Conservation (phyloP, 2,329 filamentous ascomycete species). For the Tolypocladium tropicale region DNA sequence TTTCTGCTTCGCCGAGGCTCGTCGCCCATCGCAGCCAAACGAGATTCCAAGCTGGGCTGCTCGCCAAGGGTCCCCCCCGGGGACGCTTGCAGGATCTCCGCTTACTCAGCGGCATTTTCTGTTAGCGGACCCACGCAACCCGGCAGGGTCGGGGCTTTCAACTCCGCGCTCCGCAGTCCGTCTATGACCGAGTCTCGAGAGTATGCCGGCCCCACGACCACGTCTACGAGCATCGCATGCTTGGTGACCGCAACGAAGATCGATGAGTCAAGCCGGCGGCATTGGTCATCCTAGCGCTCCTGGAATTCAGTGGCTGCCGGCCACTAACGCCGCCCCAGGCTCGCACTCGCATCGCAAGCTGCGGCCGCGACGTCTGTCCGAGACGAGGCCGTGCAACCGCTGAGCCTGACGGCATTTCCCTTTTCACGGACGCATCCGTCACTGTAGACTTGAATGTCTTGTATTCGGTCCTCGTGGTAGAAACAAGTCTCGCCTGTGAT, state of each 20-base stretch:
- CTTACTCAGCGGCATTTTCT: background rate
- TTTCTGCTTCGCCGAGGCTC: background rate
- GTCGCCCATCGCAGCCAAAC: too few relatives aligned
- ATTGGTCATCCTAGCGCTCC: background rate
- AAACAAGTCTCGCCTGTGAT: background rate
- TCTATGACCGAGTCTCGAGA: too few relatives aligned
- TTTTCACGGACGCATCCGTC: background rate
- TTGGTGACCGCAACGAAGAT: background rate
- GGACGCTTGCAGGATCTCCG: background rate
- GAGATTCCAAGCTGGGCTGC: too few relatives aligned
- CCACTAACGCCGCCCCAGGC: too few relatives aligned
- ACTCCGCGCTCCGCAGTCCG: too few relatives aligned
- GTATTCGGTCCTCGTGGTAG: background rate
- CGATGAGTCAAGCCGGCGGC: background rate
- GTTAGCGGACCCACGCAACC: background rate
- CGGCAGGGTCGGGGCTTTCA: too few relatives aligned
- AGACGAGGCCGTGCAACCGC: background rate
- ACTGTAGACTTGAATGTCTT: background rate
- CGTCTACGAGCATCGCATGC: background rate
- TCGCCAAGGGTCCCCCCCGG: too few relatives aligned
- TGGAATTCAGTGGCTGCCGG: background rate
- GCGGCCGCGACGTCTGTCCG: background rate
- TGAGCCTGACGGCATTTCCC: background rate
- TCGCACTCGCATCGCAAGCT: background rate
- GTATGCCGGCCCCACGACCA: background rate